Conservation (phyloP, 1,284 basidiomycete species). For the Golubevia sp. region DNA sequence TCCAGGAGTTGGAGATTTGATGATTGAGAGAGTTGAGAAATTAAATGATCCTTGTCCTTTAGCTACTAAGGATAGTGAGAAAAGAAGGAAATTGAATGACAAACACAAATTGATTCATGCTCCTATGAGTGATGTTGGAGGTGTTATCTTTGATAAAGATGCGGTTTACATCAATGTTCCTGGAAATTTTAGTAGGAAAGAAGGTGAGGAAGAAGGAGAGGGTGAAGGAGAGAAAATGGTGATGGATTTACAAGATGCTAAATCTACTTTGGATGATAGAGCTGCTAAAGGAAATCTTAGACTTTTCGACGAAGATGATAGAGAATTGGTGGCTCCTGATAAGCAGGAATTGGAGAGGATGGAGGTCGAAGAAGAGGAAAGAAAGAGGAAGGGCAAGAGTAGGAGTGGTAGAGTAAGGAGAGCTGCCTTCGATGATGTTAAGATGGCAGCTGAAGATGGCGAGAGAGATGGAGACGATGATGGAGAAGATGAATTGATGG, state of each 20-base stretch:
- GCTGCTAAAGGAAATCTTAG: conserved; percentile 80
- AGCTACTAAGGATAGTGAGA: conserved; percentile 89
- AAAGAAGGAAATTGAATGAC: conserved; percentile 87
- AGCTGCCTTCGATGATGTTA: conserved; percentile 41
- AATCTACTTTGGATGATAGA: conserved; percentile 79
- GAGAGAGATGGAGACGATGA: conserved; percentile 33
- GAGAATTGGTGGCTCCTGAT: conserved; percentile 62
- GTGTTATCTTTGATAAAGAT: conserved; percentile 97
- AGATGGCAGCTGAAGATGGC: conserved; percentile 8
- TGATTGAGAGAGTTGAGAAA: conserved; percentile 74
- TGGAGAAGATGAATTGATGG: conserved; percentile 56
- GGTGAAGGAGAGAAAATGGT: conserved; percentile 97
- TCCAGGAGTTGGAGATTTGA: conserved; percentile 85
- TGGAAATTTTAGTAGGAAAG: conserved; percentile 77
- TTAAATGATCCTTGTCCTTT: conserved; percentile 93
- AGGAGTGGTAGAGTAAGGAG: conserved; percentile 18
- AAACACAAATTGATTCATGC: conserved; percentile 95
- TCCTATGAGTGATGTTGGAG: conserved; percentile 97
- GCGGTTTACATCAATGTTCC: conserved; percentile 97
- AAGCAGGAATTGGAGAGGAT: background rate
- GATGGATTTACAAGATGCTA: conserved; percentile 88
- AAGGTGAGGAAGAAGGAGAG: conserved; percentile 69
- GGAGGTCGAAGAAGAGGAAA: conserved; percentile 17
- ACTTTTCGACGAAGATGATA: conserved; percentile 78
- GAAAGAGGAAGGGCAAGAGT: conserved; percentile 10